Base-by-base conservation (phyloP, 2,329 filamentous ascomycete species). In the Monilinia vaccinii-corymbosi region DNA sequence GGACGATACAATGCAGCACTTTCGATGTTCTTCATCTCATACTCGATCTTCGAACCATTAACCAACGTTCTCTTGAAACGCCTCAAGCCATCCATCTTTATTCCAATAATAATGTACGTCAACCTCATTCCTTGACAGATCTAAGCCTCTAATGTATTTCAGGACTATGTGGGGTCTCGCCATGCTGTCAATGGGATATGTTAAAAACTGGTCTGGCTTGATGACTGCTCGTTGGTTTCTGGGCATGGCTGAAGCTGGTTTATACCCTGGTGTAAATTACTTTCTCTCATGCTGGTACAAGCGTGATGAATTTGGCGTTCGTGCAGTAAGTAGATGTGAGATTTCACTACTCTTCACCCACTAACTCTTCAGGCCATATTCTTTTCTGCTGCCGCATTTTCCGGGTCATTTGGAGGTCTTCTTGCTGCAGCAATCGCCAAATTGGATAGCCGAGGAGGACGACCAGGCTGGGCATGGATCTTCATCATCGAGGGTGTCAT, bases 1-100 rank as follows among this genome's bases (percentile, higher is more conserved):
- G 73, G 77, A 13, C 78, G 88, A 69, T 96, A 91, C 75, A 92
- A 92, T 72, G 78, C 81, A 32, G 82, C 85, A 0, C 78, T 96
- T 10, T 89, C 88, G 36, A 86, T 95, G 66, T 95, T 96, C 76
- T 96, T 95, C 75, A 79, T 95, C 55, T 91, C 88, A 0, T 96
- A 96, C 71, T 81, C 88, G 2, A 73, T 91, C 38, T 91, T 90
- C 63, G 85, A 89, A 75, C 88, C 91, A 52, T 84, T 86, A 0
- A 87, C 84, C 66, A 89, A 89, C 70, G 81, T 91, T 61, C 73
- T 91, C 38, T 75, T 92, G 50, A 91, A 91, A 76, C 80, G 79
- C 21, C 75, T 89, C 63, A 80, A 84, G 0, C 91, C 91, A 0
- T 89, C 86, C 46, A 75, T 92, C 57, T 96, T 95, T 71, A 84